Percentiles rank a stretch among this genome's conserved stretches.
Evolutionary conservation across 768 basidiomycete genomes (phyloP).

Genomic region (Kwoniella bestiolae): DNA sequence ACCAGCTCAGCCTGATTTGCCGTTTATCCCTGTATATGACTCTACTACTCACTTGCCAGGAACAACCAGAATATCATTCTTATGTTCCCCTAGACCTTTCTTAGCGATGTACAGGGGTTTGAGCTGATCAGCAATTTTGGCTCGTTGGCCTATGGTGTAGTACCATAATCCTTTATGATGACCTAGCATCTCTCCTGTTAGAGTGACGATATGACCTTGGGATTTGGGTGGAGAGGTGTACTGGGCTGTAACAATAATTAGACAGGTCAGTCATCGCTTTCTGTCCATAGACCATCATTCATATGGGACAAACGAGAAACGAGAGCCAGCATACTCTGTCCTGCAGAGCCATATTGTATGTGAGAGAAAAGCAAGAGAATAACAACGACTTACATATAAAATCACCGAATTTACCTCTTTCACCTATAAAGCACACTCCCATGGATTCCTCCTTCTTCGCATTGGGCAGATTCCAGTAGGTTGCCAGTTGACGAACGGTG

Average conservation of each 20-base stretch:
- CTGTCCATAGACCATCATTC: too few species aligned
- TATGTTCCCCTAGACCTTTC: constrained; percentile 66
- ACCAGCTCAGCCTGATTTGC: background rate
- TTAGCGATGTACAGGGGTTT: constrained; percentile 71
- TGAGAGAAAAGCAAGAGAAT: too few species aligned
- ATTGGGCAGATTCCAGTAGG: constrained; percentile 67
- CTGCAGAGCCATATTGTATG: too few species aligned
- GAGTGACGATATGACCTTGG: constrained; percentile 71
- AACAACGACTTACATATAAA: constrained; percentile 69
- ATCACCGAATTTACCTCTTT: constrained; percentile 70
- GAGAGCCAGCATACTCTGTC: background rate
- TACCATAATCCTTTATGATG: constrained; percentile 78
- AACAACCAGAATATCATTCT: constrained; percentile 73
- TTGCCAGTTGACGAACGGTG: constrained; percentile 74
- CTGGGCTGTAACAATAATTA: too few species aligned
- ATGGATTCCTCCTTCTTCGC: constrained; percentile 82
- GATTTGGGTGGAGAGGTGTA: constrained; percentile 67
- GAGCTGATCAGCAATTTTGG: constrained; percentile 67
- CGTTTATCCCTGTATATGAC: too few species aligned
- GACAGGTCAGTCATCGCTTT: too few species aligned
- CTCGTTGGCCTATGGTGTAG: constrained; percentile 83
- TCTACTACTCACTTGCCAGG: constrained; percentile 69
- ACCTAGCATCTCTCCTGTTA: constrained; percentile 65
- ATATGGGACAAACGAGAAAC: too few species aligned
- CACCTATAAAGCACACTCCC: constrained; percentile 93